A percentile compares a stretch with the other conserved stretches of the same genome.
Conservation (phyloP, 2,329 filamentous ascomycete species). For the Beauveria sp. region DNA sequence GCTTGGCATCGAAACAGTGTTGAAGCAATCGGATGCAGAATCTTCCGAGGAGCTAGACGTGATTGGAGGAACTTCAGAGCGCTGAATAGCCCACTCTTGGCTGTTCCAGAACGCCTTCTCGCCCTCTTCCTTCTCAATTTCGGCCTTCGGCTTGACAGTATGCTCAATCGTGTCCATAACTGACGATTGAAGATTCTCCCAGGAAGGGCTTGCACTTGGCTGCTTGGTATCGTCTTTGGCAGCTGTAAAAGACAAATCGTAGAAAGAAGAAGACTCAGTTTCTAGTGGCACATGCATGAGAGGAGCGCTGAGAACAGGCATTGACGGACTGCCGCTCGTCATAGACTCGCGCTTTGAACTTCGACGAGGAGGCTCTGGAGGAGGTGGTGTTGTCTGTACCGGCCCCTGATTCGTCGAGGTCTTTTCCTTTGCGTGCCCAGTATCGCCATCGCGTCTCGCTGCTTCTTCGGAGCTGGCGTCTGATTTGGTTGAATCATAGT, state of each 20-base stretch:
- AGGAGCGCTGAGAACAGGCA: neutral
- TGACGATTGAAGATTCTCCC: conserved; percentile 16
- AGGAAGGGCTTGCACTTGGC: conserved; percentile 12
- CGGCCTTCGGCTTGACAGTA: conserved; percentile 9
- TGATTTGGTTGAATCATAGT: neutral
- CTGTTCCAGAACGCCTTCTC: conserved; percentile 9
- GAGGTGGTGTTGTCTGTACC: conserved; percentile 9
- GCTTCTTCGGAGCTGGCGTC: neutral
- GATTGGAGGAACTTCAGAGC: conserved; percentile 4
- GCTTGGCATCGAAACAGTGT: conserved; percentile 26
- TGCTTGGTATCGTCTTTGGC: neutral
- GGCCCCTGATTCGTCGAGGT: neutral
- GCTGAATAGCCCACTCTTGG: conserved; percentile 13
- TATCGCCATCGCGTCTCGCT: neutral
- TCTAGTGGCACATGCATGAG: neutral
- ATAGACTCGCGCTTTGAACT: conserved; percentile 20
- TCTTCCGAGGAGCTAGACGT: conserved; percentile 28
- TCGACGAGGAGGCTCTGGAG: conserved; percentile 22
- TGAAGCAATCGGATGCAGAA: conserved; percentile 31
- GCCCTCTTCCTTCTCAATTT: conserved; percentile 1
- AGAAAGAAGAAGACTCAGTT: neutral
- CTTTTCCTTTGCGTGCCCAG: neutral
- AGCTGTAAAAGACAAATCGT: neutral
- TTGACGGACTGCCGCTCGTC: conserved; percentile 11
- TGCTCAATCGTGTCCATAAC: conserved; percentile 16